Conservation (phyloP, 495 filamentous ascomycete genomes). For the Chaetomium tenue region DNA sequence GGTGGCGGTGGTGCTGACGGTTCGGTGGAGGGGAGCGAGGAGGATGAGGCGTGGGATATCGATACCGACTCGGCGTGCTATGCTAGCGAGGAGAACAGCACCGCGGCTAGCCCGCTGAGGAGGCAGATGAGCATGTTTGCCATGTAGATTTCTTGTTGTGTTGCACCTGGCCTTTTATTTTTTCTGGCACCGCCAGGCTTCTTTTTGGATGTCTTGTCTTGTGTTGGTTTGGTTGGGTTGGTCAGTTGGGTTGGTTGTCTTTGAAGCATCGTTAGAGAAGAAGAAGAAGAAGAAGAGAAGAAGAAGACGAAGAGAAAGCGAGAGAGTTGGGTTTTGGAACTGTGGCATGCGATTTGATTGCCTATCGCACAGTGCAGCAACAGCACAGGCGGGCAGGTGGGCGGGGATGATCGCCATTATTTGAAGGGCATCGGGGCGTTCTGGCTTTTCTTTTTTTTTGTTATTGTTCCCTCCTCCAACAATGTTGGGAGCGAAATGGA, state of each 20-base stretch:
- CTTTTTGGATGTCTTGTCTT: constrained; percentile 3
- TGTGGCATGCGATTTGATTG: not conserved
- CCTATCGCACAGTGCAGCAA: not conserved
- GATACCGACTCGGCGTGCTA: constrained; percentile 72
- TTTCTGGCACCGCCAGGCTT: not conserved
- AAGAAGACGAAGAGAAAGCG: not conserved
- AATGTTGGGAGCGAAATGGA: too few species aligned
- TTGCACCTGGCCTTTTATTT: not conserved
- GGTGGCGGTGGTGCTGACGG: constrained; percentile 35
- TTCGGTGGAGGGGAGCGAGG: constrained; percentile 30
- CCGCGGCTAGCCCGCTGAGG: constrained; percentile 62
- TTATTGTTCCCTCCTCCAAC: too few species aligned
- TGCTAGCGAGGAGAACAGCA: constrained; percentile 61
- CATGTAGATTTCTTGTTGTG: constrained; percentile 32
- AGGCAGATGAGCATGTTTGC: constrained; percentile 65
- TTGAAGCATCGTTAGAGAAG: not conserved
- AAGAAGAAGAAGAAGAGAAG: not conserved
- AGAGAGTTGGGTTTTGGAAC: not conserved
- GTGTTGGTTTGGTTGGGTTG: not conserved
- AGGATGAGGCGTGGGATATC: constrained; percentile 71
- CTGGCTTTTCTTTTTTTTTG: not conserved
- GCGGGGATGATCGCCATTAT: not conserved
- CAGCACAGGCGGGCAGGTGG: not conserved
- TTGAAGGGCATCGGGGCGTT: not conserved
- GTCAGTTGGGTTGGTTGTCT: not conserved